Evolutionary conservation across 306 rosid species (phyloP), one percentile per base, ranked within the genome.

Genomic region (Cicer judaicum): DNA sequence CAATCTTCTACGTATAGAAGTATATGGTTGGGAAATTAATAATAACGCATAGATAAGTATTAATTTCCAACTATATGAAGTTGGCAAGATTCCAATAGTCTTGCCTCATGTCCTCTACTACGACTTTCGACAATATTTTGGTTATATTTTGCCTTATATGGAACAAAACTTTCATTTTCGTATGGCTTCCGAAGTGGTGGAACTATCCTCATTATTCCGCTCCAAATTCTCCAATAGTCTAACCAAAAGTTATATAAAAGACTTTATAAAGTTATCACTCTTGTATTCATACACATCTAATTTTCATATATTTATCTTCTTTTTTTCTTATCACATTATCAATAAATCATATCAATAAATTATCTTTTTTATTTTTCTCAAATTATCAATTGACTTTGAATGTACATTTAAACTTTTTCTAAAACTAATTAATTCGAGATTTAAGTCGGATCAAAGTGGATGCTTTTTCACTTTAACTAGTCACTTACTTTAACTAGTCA

Each of bases 181-280:
- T 48, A 39, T 71, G 88, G 83, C 61, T 68, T 53, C 60, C 66
- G 62, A 84, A 70, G 84, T 36, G 79, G 73, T 55, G 19, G 75
- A 78, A 63, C 62, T 57, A 80, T 87, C 89, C 90, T 88, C 71
- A 34, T 56, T 70, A 76, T 85, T 74, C 74, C 81, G 83, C 64
- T 67, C 16, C 0, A 15, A 60, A 24, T 24, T 57, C 43, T 71
- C 54, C 48, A 74, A 48, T 48, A 19, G 21, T 19, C 1, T 19
- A 8, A 13, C 67, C 55, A 80, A 83, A 85, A 73, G 75, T 72
- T 61, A 53, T 43, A 41, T 67, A 3, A 38, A 62, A 8, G 52
- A 54, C 34, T 54, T 70, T 5, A 70, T 61, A 44, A 57, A 10
- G 54, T 74, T 59, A 24, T 2, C 29, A 2, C 29, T 19, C 29